Evolutionary conservation across 2,329 filamentous ascomycete species (phyloP).

Genomic region (Cladosporium sp.): DNA sequence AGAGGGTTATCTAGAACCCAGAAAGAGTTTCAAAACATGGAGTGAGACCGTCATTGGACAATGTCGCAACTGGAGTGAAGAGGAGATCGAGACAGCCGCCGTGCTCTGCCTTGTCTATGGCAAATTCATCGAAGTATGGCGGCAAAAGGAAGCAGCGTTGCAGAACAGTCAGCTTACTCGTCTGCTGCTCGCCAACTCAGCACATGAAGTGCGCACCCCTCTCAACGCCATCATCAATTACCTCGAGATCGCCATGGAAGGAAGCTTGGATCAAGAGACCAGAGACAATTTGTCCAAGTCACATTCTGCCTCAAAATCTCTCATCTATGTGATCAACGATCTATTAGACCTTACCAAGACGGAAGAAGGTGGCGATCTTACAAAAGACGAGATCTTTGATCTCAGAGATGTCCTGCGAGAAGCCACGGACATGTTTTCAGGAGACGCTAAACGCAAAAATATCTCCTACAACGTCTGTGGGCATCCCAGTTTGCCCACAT

Average conservation of each 20-base stretch:
- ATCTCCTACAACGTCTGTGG: slow-evolving; percentile 66
- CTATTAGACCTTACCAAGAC: slow-evolving; percentile 83
- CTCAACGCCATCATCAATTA: slow-evolving; percentile 95
- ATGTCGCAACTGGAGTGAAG: slow-evolving; percentile 82
- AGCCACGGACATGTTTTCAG: slow-evolving; percentile 68
- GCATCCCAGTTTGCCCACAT: slow-evolving; percentile 63
- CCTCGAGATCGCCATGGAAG: slow-evolving; percentile 83
- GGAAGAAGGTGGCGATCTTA: slow-evolving; percentile 72
- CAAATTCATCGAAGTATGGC: slow-evolving; percentile 88
- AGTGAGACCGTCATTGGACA: slow-evolving; percentile 75
- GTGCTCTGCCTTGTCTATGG: slow-evolving; percentile 85
- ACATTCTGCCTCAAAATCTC: slow-evolving; percentile 84
- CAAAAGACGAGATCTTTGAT: slow-evolving; percentile 79
- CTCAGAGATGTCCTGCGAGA: slow-evolving; percentile 68
- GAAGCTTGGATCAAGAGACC: slow-evolving; percentile 72
- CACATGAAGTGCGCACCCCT: slow-evolving; percentile 86
- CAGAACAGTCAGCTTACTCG: slow-evolving; percentile 77
- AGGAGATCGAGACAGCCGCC: slow-evolving; percentile 83
- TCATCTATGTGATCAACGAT: slow-evolving; percentile 94
- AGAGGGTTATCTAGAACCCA: slow-evolving; percentile 68
- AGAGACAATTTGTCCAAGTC: slow-evolving; percentile 79
- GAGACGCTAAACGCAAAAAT: slow-evolving; percentile 71
- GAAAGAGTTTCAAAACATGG: slow-evolving; percentile 77
- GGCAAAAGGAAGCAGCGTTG: slow-evolving; percentile 79
- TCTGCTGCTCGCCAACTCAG: slow-evolving; percentile 78